These are phyloP conservation scores for Agaricus subrufescens DNA, from an alignment of 768 basidiomycete species.

Conservation along the genomic window DNA sequence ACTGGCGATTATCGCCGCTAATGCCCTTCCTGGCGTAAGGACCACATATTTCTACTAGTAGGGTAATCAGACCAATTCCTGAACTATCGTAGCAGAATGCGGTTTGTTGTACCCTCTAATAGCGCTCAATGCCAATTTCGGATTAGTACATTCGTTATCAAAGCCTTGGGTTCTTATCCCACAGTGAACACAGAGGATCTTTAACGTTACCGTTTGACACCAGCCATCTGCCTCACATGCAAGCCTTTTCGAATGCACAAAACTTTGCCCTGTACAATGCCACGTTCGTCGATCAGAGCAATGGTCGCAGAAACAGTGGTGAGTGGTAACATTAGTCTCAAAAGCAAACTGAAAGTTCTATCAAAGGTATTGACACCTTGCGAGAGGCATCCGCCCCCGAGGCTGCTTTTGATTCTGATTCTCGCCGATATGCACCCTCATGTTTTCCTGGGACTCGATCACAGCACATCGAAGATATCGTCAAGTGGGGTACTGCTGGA, in stretches of 20 bases:
- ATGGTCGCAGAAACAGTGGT: neutral
- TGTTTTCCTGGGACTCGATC: neutral
- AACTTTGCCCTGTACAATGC: neutral
- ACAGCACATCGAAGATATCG: neutral
- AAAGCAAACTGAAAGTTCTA: neutral
- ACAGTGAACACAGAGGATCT: no score
- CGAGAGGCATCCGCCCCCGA: neutral
- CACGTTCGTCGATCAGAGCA: neutral
- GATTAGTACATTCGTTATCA: no score
- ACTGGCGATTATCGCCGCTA: no score
- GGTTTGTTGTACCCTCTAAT: no score
- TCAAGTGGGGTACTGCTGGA: neutral
- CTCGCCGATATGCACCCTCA: neutral
- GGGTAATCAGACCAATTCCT: no score
- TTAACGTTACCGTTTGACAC: no score
- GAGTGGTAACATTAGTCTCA: neutral
- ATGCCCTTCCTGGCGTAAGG: no score
- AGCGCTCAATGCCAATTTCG: no score
- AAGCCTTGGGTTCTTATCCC: no score
- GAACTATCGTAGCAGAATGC: no score
- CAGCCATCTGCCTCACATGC: neutral
- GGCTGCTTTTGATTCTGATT: neutral
- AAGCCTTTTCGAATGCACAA: neutral
- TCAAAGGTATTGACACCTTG: neutral
- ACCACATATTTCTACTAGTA: no score